These are phyloP conservation scores for Aureobasidium sp. DNA, from an alignment of 2,329 filamentous ascomycete species.

Conservation along the genomic window DNA sequence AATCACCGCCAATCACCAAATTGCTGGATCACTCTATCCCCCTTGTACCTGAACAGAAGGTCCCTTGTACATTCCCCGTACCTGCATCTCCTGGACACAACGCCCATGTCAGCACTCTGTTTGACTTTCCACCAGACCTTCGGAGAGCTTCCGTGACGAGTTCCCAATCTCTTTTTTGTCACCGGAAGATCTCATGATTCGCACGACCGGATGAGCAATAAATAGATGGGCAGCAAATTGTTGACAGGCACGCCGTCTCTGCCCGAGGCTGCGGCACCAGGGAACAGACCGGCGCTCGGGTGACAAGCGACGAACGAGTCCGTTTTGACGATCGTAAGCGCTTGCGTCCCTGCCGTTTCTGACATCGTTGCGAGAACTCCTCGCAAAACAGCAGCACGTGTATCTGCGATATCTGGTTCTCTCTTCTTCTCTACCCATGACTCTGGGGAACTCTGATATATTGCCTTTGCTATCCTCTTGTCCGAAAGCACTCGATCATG, in stretches of 20 bases:
- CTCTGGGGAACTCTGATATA: not conserved
- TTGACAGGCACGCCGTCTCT: constrained; percentile 5
- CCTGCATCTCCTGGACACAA: not conserved
- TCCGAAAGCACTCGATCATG: not conserved
- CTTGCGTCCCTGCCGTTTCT: not conserved
- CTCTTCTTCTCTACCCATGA: not conserved
- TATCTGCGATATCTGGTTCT: not conserved
- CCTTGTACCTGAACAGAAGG: not conserved
- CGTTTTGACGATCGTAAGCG: not conserved
- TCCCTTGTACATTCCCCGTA: not conserved
- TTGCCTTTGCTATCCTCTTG: not conserved
- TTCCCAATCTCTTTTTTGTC: not conserved
- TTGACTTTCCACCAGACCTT: not conserved
- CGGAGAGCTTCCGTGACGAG: not conserved
- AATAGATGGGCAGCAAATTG: not conserved
- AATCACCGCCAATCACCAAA: not conserved
- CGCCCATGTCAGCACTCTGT: not conserved
- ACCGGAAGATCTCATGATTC: not conserved
- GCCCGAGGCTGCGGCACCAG: not conserved
- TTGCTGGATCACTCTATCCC: not conserved
- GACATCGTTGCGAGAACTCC: not conserved
- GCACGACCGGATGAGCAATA: not conserved
- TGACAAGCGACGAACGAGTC: not conserved
- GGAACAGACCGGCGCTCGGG: not conserved
- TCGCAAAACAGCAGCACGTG: not conserved